Evolutionary conservation across 306 rosid genomes (phyloP).

Genomic region (Vigna mungo): DNA sequence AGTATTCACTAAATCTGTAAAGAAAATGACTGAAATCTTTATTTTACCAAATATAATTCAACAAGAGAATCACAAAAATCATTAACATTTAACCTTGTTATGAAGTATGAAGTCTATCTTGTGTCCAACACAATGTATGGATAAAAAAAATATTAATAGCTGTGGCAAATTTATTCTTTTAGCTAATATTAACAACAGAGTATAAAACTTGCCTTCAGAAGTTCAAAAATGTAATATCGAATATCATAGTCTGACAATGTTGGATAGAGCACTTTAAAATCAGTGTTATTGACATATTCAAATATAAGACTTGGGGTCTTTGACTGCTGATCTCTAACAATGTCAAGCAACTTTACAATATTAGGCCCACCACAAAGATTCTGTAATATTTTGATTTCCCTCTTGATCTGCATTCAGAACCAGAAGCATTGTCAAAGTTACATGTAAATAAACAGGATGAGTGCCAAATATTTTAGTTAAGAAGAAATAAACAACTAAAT

Average conservation of each 20-base stretch:
- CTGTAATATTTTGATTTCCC: conserved; percentile 94
- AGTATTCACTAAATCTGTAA: conserved; percentile 25
- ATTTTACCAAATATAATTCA: conserved; percentile 7
- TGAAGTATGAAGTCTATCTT: conserved; percentile 21
- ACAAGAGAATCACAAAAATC: conserved; percentile 17
- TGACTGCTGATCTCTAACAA: conserved; percentile 94
- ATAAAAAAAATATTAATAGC: neutral
- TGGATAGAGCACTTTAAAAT: conserved; percentile 91
- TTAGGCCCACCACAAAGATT: conserved; percentile 96
- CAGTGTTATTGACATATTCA: conserved; percentile 90
- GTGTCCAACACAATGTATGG: neutral
- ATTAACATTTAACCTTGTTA: conserved; percentile 30
- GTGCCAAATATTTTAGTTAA: neutral
- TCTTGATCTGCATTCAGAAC: conserved; percentile 75
- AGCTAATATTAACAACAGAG: conserved; percentile 13
- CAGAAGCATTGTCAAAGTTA: conserved; percentile 6
- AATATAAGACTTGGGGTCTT: conserved; percentile 92
- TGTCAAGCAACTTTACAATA: conserved; percentile 90
- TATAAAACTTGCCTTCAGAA: conserved; percentile 70
- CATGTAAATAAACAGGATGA: conserved; percentile 8
- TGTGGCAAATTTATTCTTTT: conserved; percentile 7
- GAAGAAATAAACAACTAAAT: conserved; percentile 5
- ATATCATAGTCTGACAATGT: conserved; percentile 84
- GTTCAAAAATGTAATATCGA: conserved; percentile 83
- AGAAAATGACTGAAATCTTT: conserved; percentile 12